phyloP scores from a whole-genome alignment of 768 basidiomycete species.

The Serendipita sp. region DNA sequence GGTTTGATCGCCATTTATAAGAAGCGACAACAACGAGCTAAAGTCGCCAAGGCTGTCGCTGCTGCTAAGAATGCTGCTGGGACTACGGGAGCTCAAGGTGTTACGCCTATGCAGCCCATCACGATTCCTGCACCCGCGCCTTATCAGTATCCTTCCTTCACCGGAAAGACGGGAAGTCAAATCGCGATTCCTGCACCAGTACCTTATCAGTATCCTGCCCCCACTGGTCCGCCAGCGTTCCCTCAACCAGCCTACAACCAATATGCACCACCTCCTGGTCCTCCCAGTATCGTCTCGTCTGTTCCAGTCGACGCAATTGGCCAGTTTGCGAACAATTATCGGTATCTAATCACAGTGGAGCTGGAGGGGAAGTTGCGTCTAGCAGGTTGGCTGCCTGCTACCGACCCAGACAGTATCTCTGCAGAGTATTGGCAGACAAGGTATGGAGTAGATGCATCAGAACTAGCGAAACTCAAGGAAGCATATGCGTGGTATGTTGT shows the following conservation, averaged over 20 bases:
- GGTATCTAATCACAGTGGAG: background rate
- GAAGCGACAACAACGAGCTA: too few relatives aligned
- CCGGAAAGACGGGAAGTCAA: too few relatives aligned
- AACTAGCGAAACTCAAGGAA: background rate
- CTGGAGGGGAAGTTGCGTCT: background rate
- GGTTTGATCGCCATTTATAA: too few relatives aligned
- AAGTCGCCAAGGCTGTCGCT: too few relatives aligned
- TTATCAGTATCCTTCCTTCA: too few relatives aligned
- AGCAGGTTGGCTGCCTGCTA: background rate
- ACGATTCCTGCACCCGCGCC: too few relatives aligned
- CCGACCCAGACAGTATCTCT: background rate
- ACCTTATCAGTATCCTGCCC: background rate
- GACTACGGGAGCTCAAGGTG: too few relatives aligned
- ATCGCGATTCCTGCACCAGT: too few relatives aligned
- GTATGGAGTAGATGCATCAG: background rate
- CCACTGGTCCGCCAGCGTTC: background rate
- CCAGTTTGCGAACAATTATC: background rate
- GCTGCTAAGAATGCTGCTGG: too few relatives aligned
- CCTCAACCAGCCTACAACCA: background rate
- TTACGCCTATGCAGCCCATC: too few relatives aligned
- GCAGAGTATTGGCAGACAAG: background rate
- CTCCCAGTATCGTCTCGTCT: background rate
- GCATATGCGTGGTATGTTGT: background rate
- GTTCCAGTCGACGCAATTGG: background rate
- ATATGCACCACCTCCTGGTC: background rate